A percentile compares a stretch with the other conserved stretches of the same genome.
Conservation (phyloP, 768 basidiomycete species). For the Collybia nuda region DNA sequence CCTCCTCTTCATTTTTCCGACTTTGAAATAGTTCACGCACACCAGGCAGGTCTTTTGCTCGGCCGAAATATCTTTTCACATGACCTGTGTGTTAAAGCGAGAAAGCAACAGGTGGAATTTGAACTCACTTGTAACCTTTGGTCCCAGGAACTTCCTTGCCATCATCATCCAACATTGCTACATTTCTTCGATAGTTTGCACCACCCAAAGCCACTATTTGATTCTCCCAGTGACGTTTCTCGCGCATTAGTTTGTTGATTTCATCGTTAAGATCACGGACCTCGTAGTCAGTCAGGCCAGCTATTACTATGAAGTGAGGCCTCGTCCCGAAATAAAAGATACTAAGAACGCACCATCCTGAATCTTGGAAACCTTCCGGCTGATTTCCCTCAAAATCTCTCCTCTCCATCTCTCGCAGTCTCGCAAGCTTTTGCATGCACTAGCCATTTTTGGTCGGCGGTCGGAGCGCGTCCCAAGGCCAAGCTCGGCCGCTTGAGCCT, state of each 20-base stretch:
- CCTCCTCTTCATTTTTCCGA: conserved; percentile 83
- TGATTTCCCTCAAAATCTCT: conserved; percentile 92
- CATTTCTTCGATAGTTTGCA: conserved; percentile 93
- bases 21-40: conserved; percentile 93
- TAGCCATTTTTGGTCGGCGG: conserved; percentile 90
- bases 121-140: conserved; percentile 90
- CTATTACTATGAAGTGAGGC: conserved; percentile 36
- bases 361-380: conserved; percentile 95
- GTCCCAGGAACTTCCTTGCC: conserved; percentile 96
- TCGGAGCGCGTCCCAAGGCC: conserved; percentile 85
- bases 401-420: conserved; percentile 97
- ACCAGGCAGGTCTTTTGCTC: conserved; percentile 93
- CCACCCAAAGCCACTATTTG: conserved; percentile 96
- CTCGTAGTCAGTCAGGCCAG: conserved; percentile 93
- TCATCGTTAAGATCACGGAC: conserved; percentile 96
- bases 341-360: conserved; percentile 72
- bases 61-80: conserved; percentile 82
- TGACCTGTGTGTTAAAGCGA: background rate
- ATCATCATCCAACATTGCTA: conserved; percentile 92
- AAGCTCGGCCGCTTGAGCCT: conserved; percentile 94
- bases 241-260: conserved; percentile 93
- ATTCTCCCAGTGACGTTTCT: conserved; percentile 98
- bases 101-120: background rate
- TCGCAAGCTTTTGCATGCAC: conserved; percentile 84
- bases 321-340: conserved; percentile 62